Conservation (phyloP, 768 basidiomycete species). For the Hericium alpestre region DNA sequence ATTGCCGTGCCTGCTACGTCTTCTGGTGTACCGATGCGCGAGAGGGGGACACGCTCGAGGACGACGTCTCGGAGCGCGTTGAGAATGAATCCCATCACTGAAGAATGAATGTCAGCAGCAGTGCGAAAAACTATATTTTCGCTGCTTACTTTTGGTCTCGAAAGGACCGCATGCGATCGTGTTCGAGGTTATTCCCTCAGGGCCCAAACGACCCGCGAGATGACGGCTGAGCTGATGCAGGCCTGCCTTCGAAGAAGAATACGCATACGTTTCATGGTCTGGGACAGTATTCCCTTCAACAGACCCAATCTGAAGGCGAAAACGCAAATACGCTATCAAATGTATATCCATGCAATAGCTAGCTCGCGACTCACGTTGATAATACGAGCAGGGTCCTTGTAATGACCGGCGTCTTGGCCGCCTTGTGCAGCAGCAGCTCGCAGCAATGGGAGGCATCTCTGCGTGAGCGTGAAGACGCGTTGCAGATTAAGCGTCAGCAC, state of each 20-base stretch:
- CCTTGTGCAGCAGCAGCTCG: slow-evolving; percentile 32
- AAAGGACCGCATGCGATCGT: slow-evolving; percentile 46
- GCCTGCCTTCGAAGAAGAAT: slow-evolving; percentile 54
- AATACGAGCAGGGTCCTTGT: slow-evolving; percentile 41
- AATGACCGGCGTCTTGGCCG: slow-evolving; percentile 26
- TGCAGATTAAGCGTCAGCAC: slow-evolving; percentile 53
- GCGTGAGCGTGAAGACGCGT: slow-evolving; percentile 54
- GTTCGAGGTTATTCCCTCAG: slow-evolving; percentile 49
- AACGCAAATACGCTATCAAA: too few relatives aligned
- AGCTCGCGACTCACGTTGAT: slow-evolving; percentile 36
- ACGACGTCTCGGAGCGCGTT: slow-evolving; percentile 34
- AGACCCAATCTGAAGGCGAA: slow-evolving; percentile 39
- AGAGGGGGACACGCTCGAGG: slow-evolving; percentile 33
- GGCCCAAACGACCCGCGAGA: slow-evolving; percentile 45
- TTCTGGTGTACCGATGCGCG: slow-evolving; percentile 49
- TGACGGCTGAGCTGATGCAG: slow-evolving; percentile 50
- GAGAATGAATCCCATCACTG: slow-evolving; percentile 48
- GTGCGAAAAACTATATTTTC: not conserved
- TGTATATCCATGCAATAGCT: too few relatives aligned
- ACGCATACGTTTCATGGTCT: slow-evolving; percentile 52
- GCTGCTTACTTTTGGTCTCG: slow-evolving; percentile 22
- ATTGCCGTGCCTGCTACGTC: slow-evolving; percentile 56
- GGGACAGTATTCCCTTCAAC: slow-evolving; percentile 48
- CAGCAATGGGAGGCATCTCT: slow-evolving; percentile 48
- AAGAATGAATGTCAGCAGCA: not conserved